These are phyloP conservation scores for Trichophyton simii DNA, from an alignment of 2,329 filamentous ascomycete genomes.

Conservation along the genomic window DNA sequence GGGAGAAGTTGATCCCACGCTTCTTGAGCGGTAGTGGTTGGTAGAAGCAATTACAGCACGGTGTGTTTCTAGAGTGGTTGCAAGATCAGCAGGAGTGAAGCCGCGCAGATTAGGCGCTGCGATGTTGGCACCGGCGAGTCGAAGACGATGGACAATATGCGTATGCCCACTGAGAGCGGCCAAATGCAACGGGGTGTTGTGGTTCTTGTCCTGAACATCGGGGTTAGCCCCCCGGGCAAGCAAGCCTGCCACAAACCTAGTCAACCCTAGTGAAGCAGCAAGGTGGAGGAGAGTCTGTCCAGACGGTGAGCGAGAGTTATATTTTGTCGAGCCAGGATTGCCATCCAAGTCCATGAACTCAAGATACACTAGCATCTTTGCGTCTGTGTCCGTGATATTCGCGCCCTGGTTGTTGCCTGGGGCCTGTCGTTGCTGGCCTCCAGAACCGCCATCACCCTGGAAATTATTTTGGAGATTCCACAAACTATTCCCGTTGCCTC, in stretches of 20 bases:
- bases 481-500: slow-evolving; percentile 33
- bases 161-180: slow-evolving; percentile 63
- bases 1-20: slow-evolving; percentile 44
- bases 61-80: slow-evolving; percentile 51
- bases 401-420: slow-evolving; percentile 28
- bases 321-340: slow-evolving; percentile 52
- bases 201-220: slow-evolving; percentile 61
- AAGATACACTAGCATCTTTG: slow-evolving; percentile 58
- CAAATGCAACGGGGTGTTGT: slow-evolving; percentile 71
- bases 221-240: slow-evolving; percentile 66
- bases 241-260: slow-evolving; percentile 63
- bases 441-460: slow-evolving; percentile 32
- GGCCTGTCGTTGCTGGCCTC: slow-evolving; percentile 34
- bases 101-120: slow-evolving; percentile 57
- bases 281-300: slow-evolving; percentile 73
- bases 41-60: slow-evolving; percentile 51
- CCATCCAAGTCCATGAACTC: slow-evolving; percentile 69
- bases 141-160: slow-evolving; percentile 63
- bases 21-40: slow-evolving; percentile 53
- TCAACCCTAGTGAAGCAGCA: slow-evolving; percentile 61
- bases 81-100: slow-evolving; percentile 58
- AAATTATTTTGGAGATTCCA: slow-evolving; percentile 36
- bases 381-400: slow-evolving; percentile 47
- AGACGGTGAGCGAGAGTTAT: slow-evolving; percentile 52
- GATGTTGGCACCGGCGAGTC: slow-evolving; percentile 60